Percentiles rank a stretch among this genome's conserved stretches.
Conservation (phyloP, 208 protist genomes). For the Trypanosoma cruzi region DNA sequence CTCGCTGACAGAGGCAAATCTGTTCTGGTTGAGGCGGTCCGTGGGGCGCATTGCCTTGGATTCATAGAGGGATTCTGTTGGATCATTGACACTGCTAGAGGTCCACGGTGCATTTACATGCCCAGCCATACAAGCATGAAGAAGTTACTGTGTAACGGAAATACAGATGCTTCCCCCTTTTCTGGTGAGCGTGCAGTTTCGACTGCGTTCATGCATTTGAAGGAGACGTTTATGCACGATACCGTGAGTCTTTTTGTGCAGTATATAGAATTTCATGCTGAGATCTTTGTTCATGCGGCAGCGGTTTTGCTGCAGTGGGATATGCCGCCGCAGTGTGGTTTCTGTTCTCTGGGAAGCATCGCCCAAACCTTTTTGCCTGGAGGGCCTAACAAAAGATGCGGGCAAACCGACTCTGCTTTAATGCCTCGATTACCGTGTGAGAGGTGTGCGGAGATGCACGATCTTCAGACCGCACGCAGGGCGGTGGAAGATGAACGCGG, state of each 20-base stretch:
- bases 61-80: slow-evolving; percentile 23
- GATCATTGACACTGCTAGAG: slow-evolving; percentile 10
- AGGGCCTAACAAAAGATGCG: too few relatives aligned
- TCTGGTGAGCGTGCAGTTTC: not conserved
- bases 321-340: not conserved
- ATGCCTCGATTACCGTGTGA: not conserved
- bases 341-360: not conserved
- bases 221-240: not conserved
- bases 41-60: slow-evolving; percentile 16
- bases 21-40: not conserved
- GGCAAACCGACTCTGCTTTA: not conserved
- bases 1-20: not conserved
- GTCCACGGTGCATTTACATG: slow-evolving; percentile 17
- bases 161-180: not conserved
- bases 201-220: not conserved
- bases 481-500: slow-evolving; percentile 9
- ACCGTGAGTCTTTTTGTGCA: slow-evolving; percentile 1
- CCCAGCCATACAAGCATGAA: slow-evolving; percentile 9
- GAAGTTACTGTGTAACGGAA: not conserved
- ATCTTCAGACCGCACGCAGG: not conserved
- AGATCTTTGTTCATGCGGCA: not conserved
- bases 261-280: slow-evolving; percentile 2
- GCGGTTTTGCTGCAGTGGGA: not conserved
- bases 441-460: not conserved
- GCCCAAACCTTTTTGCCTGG: not conserved